These are phyloP conservation scores for Beauveria sp. DNA, from an alignment of 2,329 filamentous ascomycete species.

Conservation along the genomic window DNA sequence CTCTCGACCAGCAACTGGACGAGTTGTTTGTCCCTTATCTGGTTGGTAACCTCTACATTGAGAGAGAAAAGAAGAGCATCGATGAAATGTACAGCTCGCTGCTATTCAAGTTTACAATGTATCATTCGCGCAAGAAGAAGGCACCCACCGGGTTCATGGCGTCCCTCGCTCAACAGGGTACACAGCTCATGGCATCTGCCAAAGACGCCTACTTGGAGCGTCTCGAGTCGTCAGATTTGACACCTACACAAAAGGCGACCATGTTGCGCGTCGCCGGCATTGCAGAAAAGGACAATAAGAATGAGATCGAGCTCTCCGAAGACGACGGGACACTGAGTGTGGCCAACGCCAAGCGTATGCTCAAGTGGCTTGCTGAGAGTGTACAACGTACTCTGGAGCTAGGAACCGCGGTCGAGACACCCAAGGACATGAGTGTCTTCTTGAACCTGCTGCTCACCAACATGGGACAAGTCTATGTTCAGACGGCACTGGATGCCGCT, in stretches of 20 bases:
- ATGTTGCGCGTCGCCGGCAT: slow-evolving; percentile 84
- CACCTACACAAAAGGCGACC: slow-evolving; percentile 80
- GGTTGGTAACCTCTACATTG: slow-evolving; percentile 62
- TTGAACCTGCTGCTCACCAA: slow-evolving; percentile 76
- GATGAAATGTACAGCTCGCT: slow-evolving; percentile 84
- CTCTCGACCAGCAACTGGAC: slow-evolving; percentile 64
- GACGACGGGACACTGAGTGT: slow-evolving; percentile 79
- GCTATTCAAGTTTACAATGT: slow-evolving; percentile 95
- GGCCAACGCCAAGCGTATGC: slow-evolving; percentile 91
- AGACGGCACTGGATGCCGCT: slow-evolving; percentile 61
- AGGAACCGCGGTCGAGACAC: slow-evolving; percentile 79
- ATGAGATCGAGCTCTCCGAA: slow-evolving; percentile 85
- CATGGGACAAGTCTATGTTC: slow-evolving; percentile 76
- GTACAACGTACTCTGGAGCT: slow-evolving; percentile 87
- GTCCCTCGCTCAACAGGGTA: slow-evolving; percentile 81
- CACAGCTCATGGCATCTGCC: slow-evolving; percentile 78
- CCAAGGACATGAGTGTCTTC: slow-evolving; percentile 84
- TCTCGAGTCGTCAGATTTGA: slow-evolving; percentile 81
- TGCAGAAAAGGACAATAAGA: slow-evolving; percentile 66
- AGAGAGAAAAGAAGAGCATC: slow-evolving; percentile 59
- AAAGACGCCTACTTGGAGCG: slow-evolving; percentile 87
- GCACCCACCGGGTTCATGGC: slow-evolving; percentile 87
- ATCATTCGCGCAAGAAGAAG: slow-evolving; percentile 82
- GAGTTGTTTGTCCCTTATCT: slow-evolving; percentile 69
- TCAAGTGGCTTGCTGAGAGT: slow-evolving; percentile 94